Evolutionary conservation across 169 alveolate genomes (phyloP), one percentile per base, ranked within the genome.

Genomic region (Cryptosporidium viatorum): DNA sequence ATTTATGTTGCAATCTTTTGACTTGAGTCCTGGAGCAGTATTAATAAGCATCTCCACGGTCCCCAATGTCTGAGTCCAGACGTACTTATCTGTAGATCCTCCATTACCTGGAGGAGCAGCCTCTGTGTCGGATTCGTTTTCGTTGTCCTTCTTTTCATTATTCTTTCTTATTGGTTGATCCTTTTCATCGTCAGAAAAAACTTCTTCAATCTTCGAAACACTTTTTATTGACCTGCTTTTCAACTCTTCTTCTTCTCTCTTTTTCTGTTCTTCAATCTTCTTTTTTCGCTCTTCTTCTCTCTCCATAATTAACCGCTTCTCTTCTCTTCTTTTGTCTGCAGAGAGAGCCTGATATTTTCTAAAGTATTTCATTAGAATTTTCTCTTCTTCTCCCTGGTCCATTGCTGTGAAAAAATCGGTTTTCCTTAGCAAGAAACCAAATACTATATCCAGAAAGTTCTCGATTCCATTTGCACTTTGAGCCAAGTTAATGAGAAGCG

Each of bases 381-480:
- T 84, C 74, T 86, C 91, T 52, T 94, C 96, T 84, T 92, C 97
- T 69, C 84, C 84, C 67, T 80, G 87, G 65, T 50, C 58, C 93
- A 85, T 92, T 84, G 93, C 95, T 18, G 96, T 71, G 93, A 92
- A 97, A 93, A 97, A 97, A 93, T 97, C 99, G 26, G 99, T 97
- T 93, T 97, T 97, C 59, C 99, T 92, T 62, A 96, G 94, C 86
- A 98, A 93, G 92, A 98, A 98, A 16, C 98, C 96, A 93, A 97
- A 98, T 85, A 98, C 93, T 67, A 93, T 89, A 75, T 96, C 97
- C 91, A 97, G 93, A 84, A 98, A 95, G 33, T 93, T 93, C 43
- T 98, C 98, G 50, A 98, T 97, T 29, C 99, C 99, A 58, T 97
- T 96, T 29, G 97, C 95, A 58, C 95, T 91, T 87, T 97, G 97